Evolutionary conservation across 805 yeast genomes (phyloP), one percentile per base, ranked within the genome.

Genomic region (Pichia ethanolica): DNA sequence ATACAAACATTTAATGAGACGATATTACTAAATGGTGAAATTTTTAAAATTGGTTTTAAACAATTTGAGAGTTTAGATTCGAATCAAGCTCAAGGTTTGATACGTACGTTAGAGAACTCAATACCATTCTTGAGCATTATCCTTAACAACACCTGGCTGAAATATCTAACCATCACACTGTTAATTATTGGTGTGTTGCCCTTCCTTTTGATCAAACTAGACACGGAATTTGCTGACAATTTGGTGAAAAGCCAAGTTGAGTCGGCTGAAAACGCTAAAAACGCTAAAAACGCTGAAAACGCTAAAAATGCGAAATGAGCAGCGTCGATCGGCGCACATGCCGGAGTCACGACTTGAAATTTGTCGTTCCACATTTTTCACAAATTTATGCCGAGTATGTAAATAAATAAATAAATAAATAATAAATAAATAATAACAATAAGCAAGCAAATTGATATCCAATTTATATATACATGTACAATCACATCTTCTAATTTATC

Each of bases 211-310:
- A 51, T 57, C 14, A 42, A 43, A n/a, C n/a, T 62, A 7, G 67
- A 64, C 40, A 67, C 69, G 0, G 56, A 47, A 1, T 62, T 60
- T 42, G 57, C 53, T 30, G 63, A 60, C 14, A 45, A 63, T 13
- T 56, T 57, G 26, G 49, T 56, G 36, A 59, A 59, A n/a, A 59
- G 47, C 48, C 50, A 53, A 47, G 47, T 27, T 41, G 42, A 30
- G 36, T 39, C 41, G 5, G 42, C 45, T 11, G 26, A 20, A 25
- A 26, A 34, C 20, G 48, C 26, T 11, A 40, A 28, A 26, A n/a
- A n/a, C n/a, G n/a, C n/a, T n/a, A n/a, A n/a, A 14, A n/a, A 12
- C 40, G 38, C 44, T 8, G 34, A 32, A 13, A 38, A 28, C 12
- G 25, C 7, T 4, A 20, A 13, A 20, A 38, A 13, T 5, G 41